Conservation (phyloP, 1,284 basidiomycete species). For the Ganoderma multipileum region DNA sequence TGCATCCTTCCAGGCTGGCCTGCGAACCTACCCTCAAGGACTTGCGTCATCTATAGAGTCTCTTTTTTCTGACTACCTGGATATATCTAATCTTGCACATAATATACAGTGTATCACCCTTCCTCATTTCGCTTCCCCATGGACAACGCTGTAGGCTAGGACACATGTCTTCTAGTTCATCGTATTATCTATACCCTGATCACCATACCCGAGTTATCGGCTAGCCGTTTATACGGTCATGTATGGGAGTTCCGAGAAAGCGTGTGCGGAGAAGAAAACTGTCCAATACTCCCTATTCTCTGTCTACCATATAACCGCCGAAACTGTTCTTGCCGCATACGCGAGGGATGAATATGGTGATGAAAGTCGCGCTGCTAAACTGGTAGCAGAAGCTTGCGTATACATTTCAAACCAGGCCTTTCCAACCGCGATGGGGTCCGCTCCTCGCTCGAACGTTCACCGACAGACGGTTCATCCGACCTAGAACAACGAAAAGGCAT, state of each 20-base stretch:
- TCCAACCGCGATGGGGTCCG: not conserved
- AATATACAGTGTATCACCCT: conserved; percentile 3
- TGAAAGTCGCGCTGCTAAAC: not conserved
- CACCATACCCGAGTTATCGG: not conserved
- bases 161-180: not conserved
- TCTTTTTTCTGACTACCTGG: not conserved
- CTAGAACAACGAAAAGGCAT: not conserved
- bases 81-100: not conserved
- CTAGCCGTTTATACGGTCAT: not conserved
- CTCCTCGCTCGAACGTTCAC: not conserved
- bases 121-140: not conserved
- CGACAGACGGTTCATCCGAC: not conserved
- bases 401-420: not conserved
- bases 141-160: not conserved
- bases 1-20: conserved; percentile 43
- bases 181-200: not conserved
- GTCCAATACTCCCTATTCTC: not conserved
- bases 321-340: not conserved
- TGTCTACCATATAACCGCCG: not conserved
- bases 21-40: not conserved
- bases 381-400: not conserved
- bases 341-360: not conserved
- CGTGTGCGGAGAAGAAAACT: not conserved
- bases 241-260: not conserved
- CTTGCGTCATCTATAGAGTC: not conserved